Conservation (phyloP, 2,329 filamentous ascomycete species). For the Fusarium phyllophilum region DNA sequence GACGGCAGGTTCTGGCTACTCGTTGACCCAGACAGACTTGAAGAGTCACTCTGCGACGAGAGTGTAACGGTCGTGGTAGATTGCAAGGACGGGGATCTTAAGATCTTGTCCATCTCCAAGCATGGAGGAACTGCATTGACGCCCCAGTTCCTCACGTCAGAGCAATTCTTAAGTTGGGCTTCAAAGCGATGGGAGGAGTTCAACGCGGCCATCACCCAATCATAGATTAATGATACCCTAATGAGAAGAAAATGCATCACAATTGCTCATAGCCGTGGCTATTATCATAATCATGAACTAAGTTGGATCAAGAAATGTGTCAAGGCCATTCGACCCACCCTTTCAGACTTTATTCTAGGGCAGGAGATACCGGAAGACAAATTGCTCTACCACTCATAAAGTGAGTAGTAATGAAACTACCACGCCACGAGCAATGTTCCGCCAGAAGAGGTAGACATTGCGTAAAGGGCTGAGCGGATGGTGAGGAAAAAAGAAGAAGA, state of each 20-base stretch:
- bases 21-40: constrained; percentile 87
- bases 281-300: constrained; percentile 5
- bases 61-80: constrained; percentile 86
- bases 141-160: constrained; percentile 71
- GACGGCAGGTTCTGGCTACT: constrained; percentile 76
- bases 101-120: constrained; percentile 81
- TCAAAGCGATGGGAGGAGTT: constrained; percentile 51
- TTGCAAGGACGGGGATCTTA: constrained; percentile 60
- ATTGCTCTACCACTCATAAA: constrained; percentile 71
- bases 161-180: constrained; percentile 58
- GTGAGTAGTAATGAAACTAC: constrained; percentile 64
- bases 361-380: constrained; percentile 85
- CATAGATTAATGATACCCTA: constrained; percentile 45
- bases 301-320: constrained; percentile 62
- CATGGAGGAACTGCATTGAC: constrained; percentile 79
- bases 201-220: constrained; percentile 45
- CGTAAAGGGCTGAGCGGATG: constrained; percentile 47
- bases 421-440: constrained; percentile 43
- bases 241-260: constrained; percentile 19
- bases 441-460: constrained; percentile 44
- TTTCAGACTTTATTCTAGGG: constrained; percentile 81
- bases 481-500: constrained; percentile 39
- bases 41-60: constrained; percentile 87
- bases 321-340: constrained; percentile 83
- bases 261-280: background rate